Evolutionary conservation across 2,329 filamentous ascomycete species (phyloP).

Genomic region (Xylariaceae sp.): DNA sequence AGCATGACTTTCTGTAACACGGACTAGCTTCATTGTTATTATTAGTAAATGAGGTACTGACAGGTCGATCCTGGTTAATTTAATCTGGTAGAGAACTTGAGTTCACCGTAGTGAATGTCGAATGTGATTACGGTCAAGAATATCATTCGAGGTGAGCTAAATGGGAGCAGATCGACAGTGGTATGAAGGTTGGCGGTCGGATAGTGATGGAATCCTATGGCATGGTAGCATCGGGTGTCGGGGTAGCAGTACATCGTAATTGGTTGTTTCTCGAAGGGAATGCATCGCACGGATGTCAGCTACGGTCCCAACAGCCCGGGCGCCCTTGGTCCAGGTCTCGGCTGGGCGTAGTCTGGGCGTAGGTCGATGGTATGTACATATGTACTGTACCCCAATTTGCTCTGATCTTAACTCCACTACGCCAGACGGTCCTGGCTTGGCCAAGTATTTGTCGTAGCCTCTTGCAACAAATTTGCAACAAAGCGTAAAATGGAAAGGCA

Average conservation of each 20-base stretch:
- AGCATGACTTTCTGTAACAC: too few relatives aligned
- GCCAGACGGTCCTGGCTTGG: too few relatives aligned
- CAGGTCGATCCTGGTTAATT: neutral
- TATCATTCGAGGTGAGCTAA: neutral
- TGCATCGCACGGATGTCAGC: neutral
- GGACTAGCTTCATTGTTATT: too few relatives aligned
- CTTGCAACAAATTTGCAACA: too few relatives aligned
- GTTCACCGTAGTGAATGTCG: too few relatives aligned
- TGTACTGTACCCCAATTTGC: conserved; percentile 7
- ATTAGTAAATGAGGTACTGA: too few relatives aligned
- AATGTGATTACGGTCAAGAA: too few relatives aligned
- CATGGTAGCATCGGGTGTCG: neutral
- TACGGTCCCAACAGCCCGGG: conserved; percentile 3
- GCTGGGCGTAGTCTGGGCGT: conserved; percentile 6
- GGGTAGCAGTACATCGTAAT: neutral
- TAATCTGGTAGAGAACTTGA: neutral
- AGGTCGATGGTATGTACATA: too few relatives aligned
- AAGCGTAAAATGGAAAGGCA: too few relatives aligned
- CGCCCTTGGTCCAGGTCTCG: too few relatives aligned
- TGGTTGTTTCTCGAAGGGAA: neutral
- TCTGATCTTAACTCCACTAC: too few relatives aligned
- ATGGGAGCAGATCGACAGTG: neutral
- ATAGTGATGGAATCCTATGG: neutral
- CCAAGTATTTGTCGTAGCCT: too few relatives aligned
- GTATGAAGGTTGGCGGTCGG: neutral